Evolutionary conservation across 192 early-diverging fungal genomes (phyloP).

Genomic region (Geranomyces variabilis): DNA sequence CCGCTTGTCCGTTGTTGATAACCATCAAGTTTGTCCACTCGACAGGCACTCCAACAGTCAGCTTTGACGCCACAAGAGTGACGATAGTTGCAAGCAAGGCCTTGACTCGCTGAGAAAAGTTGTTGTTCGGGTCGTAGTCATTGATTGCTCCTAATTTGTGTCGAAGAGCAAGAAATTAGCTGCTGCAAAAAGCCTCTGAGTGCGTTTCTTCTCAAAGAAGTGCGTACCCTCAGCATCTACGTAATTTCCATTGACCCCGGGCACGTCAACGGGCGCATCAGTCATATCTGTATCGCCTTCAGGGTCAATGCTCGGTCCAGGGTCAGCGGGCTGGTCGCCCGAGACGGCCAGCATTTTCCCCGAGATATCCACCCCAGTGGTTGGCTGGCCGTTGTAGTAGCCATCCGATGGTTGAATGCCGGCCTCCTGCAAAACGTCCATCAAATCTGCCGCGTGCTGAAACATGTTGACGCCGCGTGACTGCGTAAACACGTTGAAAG

Average conservation of each 20-base stretch:
- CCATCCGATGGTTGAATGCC: constrained; percentile 1
- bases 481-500: constrained; percentile 3
- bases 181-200: neutral
- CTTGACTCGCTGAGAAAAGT: too few relatives aligned
- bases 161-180: neutral
- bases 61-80: neutral
- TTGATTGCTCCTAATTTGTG: neutral
- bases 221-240: neutral
- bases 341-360: neutral
- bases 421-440: neutral
- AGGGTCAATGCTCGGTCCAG: neutral
- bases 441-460: neutral
- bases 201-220: neutral
- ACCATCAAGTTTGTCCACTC: constrained; percentile 15
- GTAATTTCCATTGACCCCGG: neutral
- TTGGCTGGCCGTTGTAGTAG: neutral
- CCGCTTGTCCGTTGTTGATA: constrained; percentile 7
- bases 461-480: constrained; percentile 6
- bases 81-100: too few relatives aligned
- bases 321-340: neutral
- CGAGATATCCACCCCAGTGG: neutral
- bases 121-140: neutral
- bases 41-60: neutral
- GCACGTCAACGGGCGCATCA: neutral
- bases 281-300: neutral